Evolutionary conservation across 2,329 filamentous ascomycete genomes (phyloP), one percentile per base, ranked within the genome.

Genomic region (Colletotrichum falcatum): DNA sequence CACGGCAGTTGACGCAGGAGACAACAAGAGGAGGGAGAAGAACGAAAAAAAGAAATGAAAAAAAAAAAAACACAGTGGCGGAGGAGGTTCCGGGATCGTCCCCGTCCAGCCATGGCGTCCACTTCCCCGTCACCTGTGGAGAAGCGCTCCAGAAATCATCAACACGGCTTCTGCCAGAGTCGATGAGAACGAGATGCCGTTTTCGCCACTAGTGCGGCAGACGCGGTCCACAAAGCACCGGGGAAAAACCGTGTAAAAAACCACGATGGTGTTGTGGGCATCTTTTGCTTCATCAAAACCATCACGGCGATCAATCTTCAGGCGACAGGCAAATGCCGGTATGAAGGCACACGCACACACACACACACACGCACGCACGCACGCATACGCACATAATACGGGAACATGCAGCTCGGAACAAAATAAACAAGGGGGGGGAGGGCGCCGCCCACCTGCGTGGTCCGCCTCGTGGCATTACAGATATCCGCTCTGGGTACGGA

Each of bases 391-490:
- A n/a, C n/a, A n/a, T n/a, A n/a, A n/a, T n/a, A n/a, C n/a, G n/a
- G 56, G 20, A 48, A 48, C 20, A 7, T 26, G 58, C 58, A 37
- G 14, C 16, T n/a, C 20, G 12, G 30, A 14, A 1, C n/a, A 9
- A 20, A n/a, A 46, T 28, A 16, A 55, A 46, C 37, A 16, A 55
- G 37, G 61, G 48, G 8, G 35, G 37, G 61, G 35, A 2, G 23
- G 46, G 48, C 2, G 1, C 23, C 28, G 12, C 37, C 26, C n/a
- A n/a, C 48, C n/a, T 23, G 2, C 64, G 58, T 3, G 59, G 39
- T 28, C n/a, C 35, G 5, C 64, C 68, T 63, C 64, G 64, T 71
- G 53, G 68, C 46, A 59, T 48, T 16, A 26, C 37, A 59, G 58
- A 63, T 12, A 37, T 56, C 39, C 44, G 58, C 42, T 37, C 37